Percentiles rank a stretch among this genome's conserved stretches.
Conservation (phyloP, 495 filamentous ascomycete genomes). For the Penicillium lividum region DNA sequence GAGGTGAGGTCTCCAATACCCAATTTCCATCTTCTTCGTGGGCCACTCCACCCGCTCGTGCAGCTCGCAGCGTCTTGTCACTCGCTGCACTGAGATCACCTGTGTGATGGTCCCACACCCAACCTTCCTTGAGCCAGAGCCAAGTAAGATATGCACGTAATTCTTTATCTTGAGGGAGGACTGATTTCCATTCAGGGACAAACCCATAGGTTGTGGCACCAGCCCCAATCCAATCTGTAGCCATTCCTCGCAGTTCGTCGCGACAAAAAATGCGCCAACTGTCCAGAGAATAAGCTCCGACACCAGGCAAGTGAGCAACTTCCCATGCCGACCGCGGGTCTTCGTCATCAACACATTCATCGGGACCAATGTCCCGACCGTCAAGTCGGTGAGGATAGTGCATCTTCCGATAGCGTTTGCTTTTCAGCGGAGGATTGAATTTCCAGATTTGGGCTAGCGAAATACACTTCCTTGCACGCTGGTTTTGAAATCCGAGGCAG, state of each 20-base stretch:
- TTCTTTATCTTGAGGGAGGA: constrained; percentile 86
- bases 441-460: constrained; percentile 72
- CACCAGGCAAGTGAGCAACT: constrained; percentile 80
- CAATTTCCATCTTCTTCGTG: constrained; percentile 60
- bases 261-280: constrained; percentile 94
- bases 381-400: constrained; percentile 65
- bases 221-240: constrained; percentile 60
- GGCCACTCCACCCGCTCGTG: constrained; percentile 58
- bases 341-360: constrained; percentile 49
- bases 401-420: constrained; percentile 61
- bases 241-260: constrained; percentile 67
- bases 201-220: constrained; percentile 30
- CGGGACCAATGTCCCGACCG: constrained; percentile 53
- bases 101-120: constrained; percentile 73
- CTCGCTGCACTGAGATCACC: constrained; percentile 61
- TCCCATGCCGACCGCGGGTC: constrained; percentile 68
- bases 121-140: constrained; percentile 89
- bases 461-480: constrained; percentile 61
- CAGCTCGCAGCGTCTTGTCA: constrained; percentile 57
- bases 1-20: constrained; percentile 42
- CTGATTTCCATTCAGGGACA: constrained; percentile 80
- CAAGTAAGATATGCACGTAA: constrained; percentile 80
- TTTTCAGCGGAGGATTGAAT: constrained; percentile 57
- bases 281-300: constrained; percentile 84
- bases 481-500: constrained; percentile 73